These are phyloP conservation scores for Hypoxylon cercidicola DNA, from an alignment of 495 filamentous ascomycete genomes.

Conservation along the genomic window DNA sequence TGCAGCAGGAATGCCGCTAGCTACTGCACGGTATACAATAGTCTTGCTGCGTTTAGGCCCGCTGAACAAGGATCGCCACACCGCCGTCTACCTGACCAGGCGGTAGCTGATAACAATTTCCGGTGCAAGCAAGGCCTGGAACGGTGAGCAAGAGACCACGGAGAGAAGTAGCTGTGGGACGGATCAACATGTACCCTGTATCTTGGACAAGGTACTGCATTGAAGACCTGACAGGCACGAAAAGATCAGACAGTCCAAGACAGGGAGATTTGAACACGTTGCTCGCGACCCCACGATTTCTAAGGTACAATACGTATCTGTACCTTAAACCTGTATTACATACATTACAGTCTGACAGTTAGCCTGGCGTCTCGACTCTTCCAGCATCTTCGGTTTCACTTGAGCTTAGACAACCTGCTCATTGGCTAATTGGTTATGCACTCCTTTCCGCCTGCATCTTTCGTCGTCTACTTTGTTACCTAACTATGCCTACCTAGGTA, in stretches of 20 bases:
- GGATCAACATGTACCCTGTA: constrained; percentile 40
- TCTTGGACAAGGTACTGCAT: constrained; percentile 39
- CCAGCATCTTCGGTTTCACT: constrained; percentile 50
- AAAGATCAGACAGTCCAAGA: neutral
- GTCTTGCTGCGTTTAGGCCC: constrained; percentile 23
- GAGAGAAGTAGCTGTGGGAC: constrained; percentile 31
- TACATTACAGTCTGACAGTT: too few species aligned
- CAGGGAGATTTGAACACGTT: constrained; percentile 45
- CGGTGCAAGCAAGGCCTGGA: constrained; percentile 10
- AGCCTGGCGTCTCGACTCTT: constrained; percentile 38
- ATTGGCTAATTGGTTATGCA: constrained; percentile 43
- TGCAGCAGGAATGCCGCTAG: constrained; percentile 37
- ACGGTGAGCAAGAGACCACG: constrained; percentile 23
- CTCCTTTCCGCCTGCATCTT: constrained; percentile 46
- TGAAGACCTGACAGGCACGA: constrained; percentile 35
- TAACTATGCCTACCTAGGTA: constrained; percentile 6
- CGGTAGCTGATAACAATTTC: constrained; percentile 41
- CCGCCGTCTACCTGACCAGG: constrained; percentile 40
- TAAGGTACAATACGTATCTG: neutral
- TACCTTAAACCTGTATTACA: too few species aligned
- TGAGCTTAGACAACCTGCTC: constrained; percentile 18
- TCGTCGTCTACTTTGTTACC: constrained; percentile 14
- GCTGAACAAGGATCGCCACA: constrained; percentile 44
- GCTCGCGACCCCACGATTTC: constrained; percentile 43
- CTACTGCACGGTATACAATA: constrained; percentile 44